Base-by-base conservation (phyloP, 441 rosid species). In the Euphorbia corollata region DNA sequence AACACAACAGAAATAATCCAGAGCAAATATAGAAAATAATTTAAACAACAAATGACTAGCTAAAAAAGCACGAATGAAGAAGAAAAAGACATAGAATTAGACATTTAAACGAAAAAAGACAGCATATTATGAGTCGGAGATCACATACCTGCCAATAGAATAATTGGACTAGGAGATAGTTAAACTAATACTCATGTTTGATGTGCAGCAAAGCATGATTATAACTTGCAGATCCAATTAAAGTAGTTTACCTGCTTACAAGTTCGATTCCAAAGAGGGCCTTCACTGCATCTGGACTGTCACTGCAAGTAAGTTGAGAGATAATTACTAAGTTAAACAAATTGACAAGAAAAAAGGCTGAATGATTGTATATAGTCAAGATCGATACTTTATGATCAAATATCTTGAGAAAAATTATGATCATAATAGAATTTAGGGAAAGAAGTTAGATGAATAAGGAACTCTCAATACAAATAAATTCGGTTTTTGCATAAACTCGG, bases 181-280 rank as follows among this genome's bases (percentile, higher is more conserved):
- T n/a, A n/a, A n/a, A n/a, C n/a, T n/a, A n/a, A n/a, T n/a, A n/a
- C n/a, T n/a, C n/a, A n/a, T n/a, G n/a, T n/a, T n/a, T n/a, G n/a
- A n/a, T n/a, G n/a, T n/a, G n/a, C n/a, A n/a, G n/a, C n/a, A n/a
- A n/a, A n/a, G n/a, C n/a, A n/a, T n/a, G n/a, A n/a, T n/a, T n/a
- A n/a, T n/a, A n/a, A n/a, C n/a, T n/a, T n/a, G n/a, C n/a, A n/a
- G n/a, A n/a, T n/a, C n/a, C n/a, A n/a, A n/a, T n/a, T n/a, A n/a
- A n/a, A n/a, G n/a, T n/a, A n/a, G n/a, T 57, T 59, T 71, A 88
- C 98, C 97, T 87, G 93, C 98, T 92, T 74, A 68, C 72, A 73
- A 92, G 90, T 63, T 90, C 86, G 48, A 87, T 73, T 61, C 97
- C 97, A 72, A 92, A 92, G 66, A 92, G 84, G 69, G 79, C 83